A percentile compares a stretch with the other conserved stretches of the same genome.
Evolutionary conservation across 2,329 filamentous ascomycete genomes (phyloP).

Genomic region (Plenodomus lindquistii): DNA sequence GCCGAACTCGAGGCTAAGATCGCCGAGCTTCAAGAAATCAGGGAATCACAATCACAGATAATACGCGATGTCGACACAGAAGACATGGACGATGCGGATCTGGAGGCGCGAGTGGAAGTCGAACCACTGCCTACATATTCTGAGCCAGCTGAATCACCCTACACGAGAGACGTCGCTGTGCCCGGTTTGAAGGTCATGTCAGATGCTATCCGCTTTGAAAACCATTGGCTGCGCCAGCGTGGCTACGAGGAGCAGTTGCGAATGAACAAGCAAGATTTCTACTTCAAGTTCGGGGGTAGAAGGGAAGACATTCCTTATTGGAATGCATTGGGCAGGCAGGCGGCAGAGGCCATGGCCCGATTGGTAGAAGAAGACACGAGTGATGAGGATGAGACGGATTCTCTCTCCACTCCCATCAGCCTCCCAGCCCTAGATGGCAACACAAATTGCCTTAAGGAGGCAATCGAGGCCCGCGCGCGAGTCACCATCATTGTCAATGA

Average conservation of each 20-base stretch:
- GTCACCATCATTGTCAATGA: neutral
- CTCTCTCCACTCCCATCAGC: neutral
- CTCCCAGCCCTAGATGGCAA: no score
- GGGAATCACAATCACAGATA: slow-evolving; percentile 15
- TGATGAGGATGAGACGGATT: neutral
- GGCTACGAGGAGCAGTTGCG: slow-evolving; percentile 23
- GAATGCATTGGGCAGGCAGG: no score
- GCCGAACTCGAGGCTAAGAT: slow-evolving; percentile 24
- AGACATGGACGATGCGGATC: slow-evolving; percentile 1
- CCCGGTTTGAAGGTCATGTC: slow-evolving; percentile 21
- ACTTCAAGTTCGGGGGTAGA: slow-evolving; percentile 4
- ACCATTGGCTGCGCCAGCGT: slow-evolving; percentile 34
- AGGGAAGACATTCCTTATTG: no score
- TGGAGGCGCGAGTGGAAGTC: neutral
- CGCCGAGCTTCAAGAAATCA: slow-evolving; percentile 23
- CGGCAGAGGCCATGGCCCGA: no score
- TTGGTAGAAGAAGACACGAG: no score
- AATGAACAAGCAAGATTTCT: slow-evolving; percentile 15
- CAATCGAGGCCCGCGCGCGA: neutral
- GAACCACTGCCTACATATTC: neutral
- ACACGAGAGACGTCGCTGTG: slow-evolving; percentile 11
- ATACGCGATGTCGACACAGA: slow-evolving; percentile 4
- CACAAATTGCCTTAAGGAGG: neutral
- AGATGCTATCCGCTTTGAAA: slow-evolving; percentile 32
- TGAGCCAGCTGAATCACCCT: slow-evolving; percentile 17